Evolutionary conservation across 257 asterid genomes (phyloP).

Genomic region (Gentiana macrophylla): DNA sequence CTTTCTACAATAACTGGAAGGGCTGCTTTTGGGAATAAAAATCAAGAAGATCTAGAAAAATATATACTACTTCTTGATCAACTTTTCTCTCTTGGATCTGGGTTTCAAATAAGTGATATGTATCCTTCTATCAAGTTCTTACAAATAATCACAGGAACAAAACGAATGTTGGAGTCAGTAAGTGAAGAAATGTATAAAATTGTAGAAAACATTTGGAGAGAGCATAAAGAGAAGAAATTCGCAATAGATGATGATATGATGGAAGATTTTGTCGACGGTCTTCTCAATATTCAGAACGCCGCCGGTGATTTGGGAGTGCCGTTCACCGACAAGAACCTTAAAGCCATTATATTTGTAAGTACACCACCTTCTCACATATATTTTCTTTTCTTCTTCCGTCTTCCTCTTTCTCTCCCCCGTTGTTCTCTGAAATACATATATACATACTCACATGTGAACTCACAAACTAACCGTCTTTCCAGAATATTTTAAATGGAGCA

Average conservation of each 20-base stretch:
- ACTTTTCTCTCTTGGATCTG: neutral
- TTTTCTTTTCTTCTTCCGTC: no score
- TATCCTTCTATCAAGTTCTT: slow-evolving; percentile 1
- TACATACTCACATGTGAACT: no score
- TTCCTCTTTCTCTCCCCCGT: no score
- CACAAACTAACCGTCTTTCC: no score
- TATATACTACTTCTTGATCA: neutral
- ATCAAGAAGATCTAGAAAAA: neutral
- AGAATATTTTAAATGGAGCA: no score
- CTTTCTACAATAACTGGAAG: neutral
- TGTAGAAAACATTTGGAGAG: neutral
- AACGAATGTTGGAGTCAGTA: neutral
- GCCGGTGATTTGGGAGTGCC: neutral
- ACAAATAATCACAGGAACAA: neutral
- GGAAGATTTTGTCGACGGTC: slow-evolving; percentile 4
- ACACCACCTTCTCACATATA: neutral
- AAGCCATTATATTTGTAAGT: slow-evolving; percentile 8
- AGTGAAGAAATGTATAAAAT: neutral
- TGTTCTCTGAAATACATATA: no score
- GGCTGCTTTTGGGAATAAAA: slow-evolving; percentile 4
- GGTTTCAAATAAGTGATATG: neutral
- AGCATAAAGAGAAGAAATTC: neutral
- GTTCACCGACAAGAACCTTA: neutral
- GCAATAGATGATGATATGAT: neutral
- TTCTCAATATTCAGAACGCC: neutral